A percentile compares a stretch with the other conserved stretches of the same genome.
These are phyloP conservation scores for Ascosphaera pollenicola DNA, from an alignment of 2,329 filamentous ascomycete genomes.

Conservation along the genomic window DNA sequence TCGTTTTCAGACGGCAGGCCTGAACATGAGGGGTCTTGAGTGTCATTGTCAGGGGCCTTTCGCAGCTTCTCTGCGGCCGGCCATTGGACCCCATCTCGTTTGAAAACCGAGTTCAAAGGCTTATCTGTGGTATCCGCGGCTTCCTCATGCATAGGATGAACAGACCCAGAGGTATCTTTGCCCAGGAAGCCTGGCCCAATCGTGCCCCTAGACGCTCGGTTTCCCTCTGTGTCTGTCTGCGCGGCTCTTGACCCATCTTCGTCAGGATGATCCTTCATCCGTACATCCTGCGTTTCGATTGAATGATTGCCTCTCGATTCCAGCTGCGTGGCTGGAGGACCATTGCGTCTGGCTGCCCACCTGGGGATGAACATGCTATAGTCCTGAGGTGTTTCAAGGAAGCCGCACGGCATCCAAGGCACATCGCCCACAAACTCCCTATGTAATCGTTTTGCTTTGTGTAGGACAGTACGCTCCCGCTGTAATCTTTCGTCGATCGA, in stretches of 20 bases:
- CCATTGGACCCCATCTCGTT: too few species aligned
- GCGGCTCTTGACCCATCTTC: too few species aligned
- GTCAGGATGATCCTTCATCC: too few species aligned
- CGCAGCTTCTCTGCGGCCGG: too few species aligned
- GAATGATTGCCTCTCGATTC: slow-evolving; percentile 3
- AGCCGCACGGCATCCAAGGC: slow-evolving; percentile 34
- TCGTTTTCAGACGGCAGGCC: slow-evolving; percentile 5
- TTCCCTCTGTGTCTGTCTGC: too few species aligned
- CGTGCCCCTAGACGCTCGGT: too few species aligned
- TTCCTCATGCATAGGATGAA: too few species aligned
- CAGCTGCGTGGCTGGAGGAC: neutral
- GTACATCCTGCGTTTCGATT: slow-evolving; percentile 4
- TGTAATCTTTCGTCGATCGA: slow-evolving; percentile 34
- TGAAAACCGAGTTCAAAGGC: too few species aligned
- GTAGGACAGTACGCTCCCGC: slow-evolving; percentile 32
- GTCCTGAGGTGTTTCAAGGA: slow-evolving; percentile 29
- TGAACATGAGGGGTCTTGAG: slow-evolving; percentile 9
- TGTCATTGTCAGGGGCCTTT: too few species aligned
- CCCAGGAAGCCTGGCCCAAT: too few species aligned
- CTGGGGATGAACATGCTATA: slow-evolving; percentile 21
- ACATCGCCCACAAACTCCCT: slow-evolving; percentile 37
- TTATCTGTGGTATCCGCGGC: too few species aligned
- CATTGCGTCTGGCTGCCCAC: slow-evolving; percentile 2
- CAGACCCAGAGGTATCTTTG: too few species aligned
- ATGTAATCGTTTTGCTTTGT: slow-evolving; percentile 34